phyloP scores from a whole-genome alignment of 2,329 filamentous ascomycete species.

The Ceratocystis cubensis region DNA sequence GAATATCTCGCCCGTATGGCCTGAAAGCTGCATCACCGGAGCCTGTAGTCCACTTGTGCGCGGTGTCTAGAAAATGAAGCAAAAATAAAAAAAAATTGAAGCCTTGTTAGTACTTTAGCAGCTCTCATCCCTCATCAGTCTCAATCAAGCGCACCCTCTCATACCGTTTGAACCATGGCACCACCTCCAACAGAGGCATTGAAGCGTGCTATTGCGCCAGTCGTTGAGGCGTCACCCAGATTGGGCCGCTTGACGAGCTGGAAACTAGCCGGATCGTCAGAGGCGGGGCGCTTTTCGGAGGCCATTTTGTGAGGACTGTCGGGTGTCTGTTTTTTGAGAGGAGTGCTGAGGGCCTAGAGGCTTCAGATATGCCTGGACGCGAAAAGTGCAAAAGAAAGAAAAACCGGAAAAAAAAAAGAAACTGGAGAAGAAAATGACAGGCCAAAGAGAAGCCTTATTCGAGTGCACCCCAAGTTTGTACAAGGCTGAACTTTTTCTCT shows the following conservation, averaged over 20 bases:
- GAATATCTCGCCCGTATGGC: slow-evolving; percentile 77
- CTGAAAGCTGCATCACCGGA: slow-evolving; percentile 85
- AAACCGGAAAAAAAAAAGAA: background rate
- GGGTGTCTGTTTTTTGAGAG: background rate
- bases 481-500: slow-evolving; percentile 20
- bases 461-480: background rate
- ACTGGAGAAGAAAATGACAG: background rate
- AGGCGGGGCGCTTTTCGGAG: slow-evolving; percentile 82
- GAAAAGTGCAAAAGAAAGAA: background rate
- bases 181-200: slow-evolving; percentile 36
- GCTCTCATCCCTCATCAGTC: background rate
- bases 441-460: slow-evolving; percentile 7
- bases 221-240: slow-evolving; percentile 34
- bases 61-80: slow-evolving; percentile 43
- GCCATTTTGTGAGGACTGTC: slow-evolving; percentile 50
- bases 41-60: slow-evolving; percentile 75
- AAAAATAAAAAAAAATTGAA: slow-evolving; percentile 4
- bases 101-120: slow-evolving; percentile 1
- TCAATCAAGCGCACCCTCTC: background rate
- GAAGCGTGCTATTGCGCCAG: slow-evolving; percentile 38
- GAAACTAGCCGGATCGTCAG: slow-evolving; percentile 63
- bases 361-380: background rate
- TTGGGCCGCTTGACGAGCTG: slow-evolving; percentile 89
- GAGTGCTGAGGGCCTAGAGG: slow-evolving; percentile 1
- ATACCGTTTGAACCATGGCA: slow-evolving; percentile 42